Conservation (phyloP, 352 stramenopile species). For the Phytophthora macrochlamydospora region DNA sequence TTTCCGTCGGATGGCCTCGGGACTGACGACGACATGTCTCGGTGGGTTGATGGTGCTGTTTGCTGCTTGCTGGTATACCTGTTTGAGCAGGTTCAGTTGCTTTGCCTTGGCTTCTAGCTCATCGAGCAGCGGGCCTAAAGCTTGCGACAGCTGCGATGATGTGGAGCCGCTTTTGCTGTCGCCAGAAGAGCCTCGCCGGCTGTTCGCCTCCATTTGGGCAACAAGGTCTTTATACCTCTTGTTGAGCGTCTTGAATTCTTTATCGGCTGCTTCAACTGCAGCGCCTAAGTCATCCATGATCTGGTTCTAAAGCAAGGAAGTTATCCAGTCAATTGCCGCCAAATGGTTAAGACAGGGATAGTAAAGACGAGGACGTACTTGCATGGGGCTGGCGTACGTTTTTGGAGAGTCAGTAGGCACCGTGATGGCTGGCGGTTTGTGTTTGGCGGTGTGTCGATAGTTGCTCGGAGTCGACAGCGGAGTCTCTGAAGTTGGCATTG, state of each 20-base stretch:
- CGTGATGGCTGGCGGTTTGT: constrained; percentile 49
- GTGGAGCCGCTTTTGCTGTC: constrained; percentile 12
- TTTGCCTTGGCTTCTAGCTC: constrained; percentile 72
- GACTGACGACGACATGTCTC: constrained; percentile 53
- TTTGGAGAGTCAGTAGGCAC: constrained; percentile 36
- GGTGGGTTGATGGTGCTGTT: constrained; percentile 66
- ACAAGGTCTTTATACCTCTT: constrained; percentile 50
- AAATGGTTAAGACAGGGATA: constrained; percentile 9
- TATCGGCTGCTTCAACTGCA: constrained; percentile 44
- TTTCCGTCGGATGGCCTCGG: constrained; percentile 63
- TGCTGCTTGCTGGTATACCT: constrained; percentile 60
- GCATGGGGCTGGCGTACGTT: constrained; percentile 55
- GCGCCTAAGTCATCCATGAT: constrained; percentile 64
- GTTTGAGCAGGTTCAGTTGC: constrained; percentile 70
- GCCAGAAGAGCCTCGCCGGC: constrained; percentile 9
- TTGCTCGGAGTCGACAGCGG: constrained; percentile 7
- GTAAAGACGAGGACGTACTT: constrained; percentile 37
- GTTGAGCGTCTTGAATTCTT: constrained; percentile 57
- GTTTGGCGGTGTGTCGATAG: constrained; percentile 5
- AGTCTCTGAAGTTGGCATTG: constrained; percentile 2
- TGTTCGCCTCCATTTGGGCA: constrained; percentile 40
- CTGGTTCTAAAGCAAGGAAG: constrained; percentile 34
- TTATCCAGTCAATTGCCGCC: constrained; percentile 11
- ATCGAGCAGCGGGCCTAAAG: constrained; percentile 53
- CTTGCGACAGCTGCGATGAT: constrained; percentile 44